Conservation (phyloP, 2,329 filamentous ascomycete genomes). For the Botrytis cinerea region DNA sequence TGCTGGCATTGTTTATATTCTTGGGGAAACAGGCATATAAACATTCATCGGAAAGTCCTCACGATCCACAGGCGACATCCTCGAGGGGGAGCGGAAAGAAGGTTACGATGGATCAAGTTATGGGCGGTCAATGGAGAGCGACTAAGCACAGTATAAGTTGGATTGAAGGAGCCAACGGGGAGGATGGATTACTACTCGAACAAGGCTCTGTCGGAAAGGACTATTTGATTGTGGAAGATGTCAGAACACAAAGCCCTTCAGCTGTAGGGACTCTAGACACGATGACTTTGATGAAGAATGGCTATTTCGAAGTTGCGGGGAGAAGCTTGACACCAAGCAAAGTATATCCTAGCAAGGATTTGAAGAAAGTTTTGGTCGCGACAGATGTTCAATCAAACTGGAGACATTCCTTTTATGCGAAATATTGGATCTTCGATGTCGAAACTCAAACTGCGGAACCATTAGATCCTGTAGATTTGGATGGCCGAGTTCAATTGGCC, state of each 20-base stretch:
- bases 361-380: constrained; percentile 83
- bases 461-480: constrained; percentile 67
- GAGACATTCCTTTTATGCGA: constrained; percentile 83
- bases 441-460: constrained; percentile 74
- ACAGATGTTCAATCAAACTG: constrained; percentile 75
- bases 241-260: constrained; percentile 58
- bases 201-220: constrained; percentile 60
- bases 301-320: constrained; percentile 61
- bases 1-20: constrained; percentile 67
- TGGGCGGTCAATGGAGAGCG: constrained; percentile 66
- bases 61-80: constrained; percentile 67
- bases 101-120: constrained; percentile 71
- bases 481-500: constrained; percentile 75
- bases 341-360: constrained; percentile 76
- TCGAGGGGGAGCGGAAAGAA: constrained; percentile 67
- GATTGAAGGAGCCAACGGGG: constrained; percentile 72
- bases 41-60: constrained; percentile 62
- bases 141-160: constrained; percentile 68
- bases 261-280: constrained; percentile 50
- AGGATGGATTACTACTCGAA: constrained; percentile 85
- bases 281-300: constrained; percentile 73
- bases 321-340: constrained; percentile 57
- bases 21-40: constrained; percentile 65
- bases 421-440: constrained; percentile 93
- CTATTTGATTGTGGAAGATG: constrained; percentile 85